Conservation (phyloP, 2,329 filamentous ascomycete genomes). For the Penicillium sp. region DNA sequence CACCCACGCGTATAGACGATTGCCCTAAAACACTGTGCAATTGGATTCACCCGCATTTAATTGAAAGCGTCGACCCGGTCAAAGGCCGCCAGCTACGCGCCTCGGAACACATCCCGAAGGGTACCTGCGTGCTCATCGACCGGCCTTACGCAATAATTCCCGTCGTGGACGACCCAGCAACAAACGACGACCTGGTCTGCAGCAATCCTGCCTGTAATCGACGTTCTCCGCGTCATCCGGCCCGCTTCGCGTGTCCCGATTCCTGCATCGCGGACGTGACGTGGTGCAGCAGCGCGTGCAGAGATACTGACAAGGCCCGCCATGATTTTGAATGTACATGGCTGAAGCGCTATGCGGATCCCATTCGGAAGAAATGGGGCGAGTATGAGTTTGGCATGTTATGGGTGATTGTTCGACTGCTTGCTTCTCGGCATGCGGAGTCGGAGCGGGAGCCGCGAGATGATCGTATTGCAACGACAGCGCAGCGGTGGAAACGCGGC, state of each 20-base stretch:
- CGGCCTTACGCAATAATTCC: slow-evolving; percentile 36
- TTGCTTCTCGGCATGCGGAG: slow-evolving; percentile 28
- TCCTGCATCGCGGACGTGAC: slow-evolving; percentile 30
- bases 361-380: slow-evolving; percentile 32
- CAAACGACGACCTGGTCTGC: slow-evolving; percentile 31
- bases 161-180: slow-evolving; percentile 30
- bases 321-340: slow-evolving; percentile 37
- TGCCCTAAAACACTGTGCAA: slow-evolving; percentile 11
- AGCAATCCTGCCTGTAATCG: slow-evolving; percentile 34
- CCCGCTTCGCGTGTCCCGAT: slow-evolving; percentile 23
- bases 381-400: slow-evolving; percentile 39
- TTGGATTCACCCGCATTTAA: slow-evolving; percentile 35
- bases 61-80: slow-evolving; percentile 28
- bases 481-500: slow-evolving; percentile 16
- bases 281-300: slow-evolving; percentile 32
- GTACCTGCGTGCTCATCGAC: slow-evolving; percentile 32
- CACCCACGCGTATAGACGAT: slow-evolving; percentile 13
- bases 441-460: not conserved
- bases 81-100: slow-evolving; percentile 38
- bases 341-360: slow-evolving; percentile 28
- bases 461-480: not conserved
- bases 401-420: slow-evolving; percentile 37
- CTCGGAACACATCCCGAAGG: slow-evolving; percentile 26
- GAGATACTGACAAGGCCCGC: slow-evolving; percentile 23
- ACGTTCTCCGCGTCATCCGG: slow-evolving; percentile 7